These are phyloP conservation scores for Mycothermus thermophilus DNA, from an alignment of 495 filamentous ascomycete species.

Conservation along the genomic window DNA sequence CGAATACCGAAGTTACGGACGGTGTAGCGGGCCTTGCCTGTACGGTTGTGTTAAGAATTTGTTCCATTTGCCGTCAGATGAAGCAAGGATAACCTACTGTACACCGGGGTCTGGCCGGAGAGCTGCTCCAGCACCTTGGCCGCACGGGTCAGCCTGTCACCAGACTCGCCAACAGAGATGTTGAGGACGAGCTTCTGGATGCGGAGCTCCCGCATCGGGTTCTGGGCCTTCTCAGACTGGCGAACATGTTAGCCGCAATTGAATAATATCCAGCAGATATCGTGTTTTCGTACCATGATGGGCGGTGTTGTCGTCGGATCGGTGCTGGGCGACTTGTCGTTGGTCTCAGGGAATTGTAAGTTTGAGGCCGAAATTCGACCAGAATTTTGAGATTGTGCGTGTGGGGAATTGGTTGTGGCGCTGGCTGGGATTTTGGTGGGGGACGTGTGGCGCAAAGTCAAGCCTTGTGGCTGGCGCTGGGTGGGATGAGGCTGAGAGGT, in stretches of 20 bases:
- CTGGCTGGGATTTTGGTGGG: conserved; percentile 9
- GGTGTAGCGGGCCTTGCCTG: conserved; percentile 99
- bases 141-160: conserved; percentile 98
- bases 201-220: conserved; percentile 98
- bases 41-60: conserved; percentile 4
- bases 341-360: conserved; percentile 11
- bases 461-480: conserved; percentile 6
- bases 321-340: conserved; percentile 10
- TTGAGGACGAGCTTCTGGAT: conserved; percentile 99
- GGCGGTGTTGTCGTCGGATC: conserved; percentile 17
- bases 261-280: too few relatives aligned
- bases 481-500: conserved; percentile 12
- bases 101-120: conserved; percentile 98
- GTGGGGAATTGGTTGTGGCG: conserved; percentile 6
- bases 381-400: conserved; percentile 20
- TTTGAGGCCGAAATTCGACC: conserved; percentile 2
- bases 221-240: conserved; percentile 61
- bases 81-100: conserved; percentile 49
- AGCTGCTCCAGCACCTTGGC: conserved; percentile 99
- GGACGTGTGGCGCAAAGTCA: conserved; percentile 9
- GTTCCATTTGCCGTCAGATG: background rate
- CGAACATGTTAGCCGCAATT: conserved; percentile 18
- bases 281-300: conserved; percentile 13
- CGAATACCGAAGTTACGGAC: conserved; percentile 99
- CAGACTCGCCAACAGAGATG: conserved; percentile 99